Evolutionary conservation across 2,329 filamentous ascomycete species (phyloP).

Genomic region (Talaromyces amestolkiae): DNA sequence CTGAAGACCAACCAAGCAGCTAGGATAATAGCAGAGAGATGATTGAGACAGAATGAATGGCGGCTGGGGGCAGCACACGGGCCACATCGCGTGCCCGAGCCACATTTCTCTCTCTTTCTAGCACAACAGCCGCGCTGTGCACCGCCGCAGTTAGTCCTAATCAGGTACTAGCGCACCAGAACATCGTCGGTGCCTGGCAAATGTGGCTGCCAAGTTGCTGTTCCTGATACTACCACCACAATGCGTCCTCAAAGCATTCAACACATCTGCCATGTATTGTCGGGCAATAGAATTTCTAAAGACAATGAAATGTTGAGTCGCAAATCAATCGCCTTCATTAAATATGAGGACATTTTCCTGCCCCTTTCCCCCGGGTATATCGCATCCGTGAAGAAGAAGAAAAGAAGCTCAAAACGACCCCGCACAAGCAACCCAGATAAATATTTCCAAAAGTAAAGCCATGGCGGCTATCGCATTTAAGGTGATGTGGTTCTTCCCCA

Average conservation of each 20-base stretch:
- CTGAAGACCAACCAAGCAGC: not conserved
- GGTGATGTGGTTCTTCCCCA: constrained; percentile 6
- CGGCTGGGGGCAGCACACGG: constrained; percentile 9
- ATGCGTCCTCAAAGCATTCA: not conserved
- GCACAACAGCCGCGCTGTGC: constrained; percentile 5
- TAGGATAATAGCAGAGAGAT: not conserved
- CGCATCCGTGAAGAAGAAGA: not conserved
- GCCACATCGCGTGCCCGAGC: constrained; percentile 9
- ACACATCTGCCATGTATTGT: not conserved
- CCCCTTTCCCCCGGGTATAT: not conserved
- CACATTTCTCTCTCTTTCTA: not conserved
- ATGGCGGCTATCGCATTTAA: constrained; percentile 1
- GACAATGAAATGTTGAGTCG: not conserved
- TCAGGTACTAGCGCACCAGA: not conserved
- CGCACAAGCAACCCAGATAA: not conserved
- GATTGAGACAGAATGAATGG: constrained; percentile 1
- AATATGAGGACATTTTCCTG: too few relatives aligned
- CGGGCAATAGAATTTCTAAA: too few relatives aligned
- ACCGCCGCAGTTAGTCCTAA: constrained; percentile 1
- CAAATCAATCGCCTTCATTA: not conserved
- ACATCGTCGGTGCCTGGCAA: constrained; percentile 1
- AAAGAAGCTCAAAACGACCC: not conserved
- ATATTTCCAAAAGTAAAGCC: not conserved
- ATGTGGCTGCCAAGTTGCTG: constrained; percentile 2
- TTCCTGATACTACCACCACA: not conserved